A percentile compares a stretch with the other conserved stretches of the same genome.
Evolutionary conservation across 1,284 basidiomycete species (phyloP).

Genomic region (Abortiporus biennis): DNA sequence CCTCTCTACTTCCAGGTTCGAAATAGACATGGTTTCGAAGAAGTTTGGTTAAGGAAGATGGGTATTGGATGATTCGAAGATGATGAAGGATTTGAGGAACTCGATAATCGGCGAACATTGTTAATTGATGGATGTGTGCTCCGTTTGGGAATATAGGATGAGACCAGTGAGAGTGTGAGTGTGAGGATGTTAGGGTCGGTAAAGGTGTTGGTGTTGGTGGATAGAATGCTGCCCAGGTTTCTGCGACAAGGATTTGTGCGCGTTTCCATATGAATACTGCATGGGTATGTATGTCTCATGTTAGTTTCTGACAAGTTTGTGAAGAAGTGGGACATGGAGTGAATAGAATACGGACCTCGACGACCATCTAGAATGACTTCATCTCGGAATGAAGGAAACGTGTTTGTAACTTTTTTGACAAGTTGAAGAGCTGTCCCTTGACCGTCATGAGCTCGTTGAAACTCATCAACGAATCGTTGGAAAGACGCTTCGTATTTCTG

Average conservation of each 20-base stretch:
- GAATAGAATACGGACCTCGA: constrained; percentile 38
- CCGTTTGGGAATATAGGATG: constrained; percentile 72
- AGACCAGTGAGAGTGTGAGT: no score
- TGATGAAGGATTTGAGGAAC: constrained; percentile 83
- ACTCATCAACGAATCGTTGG: constrained; percentile 55
- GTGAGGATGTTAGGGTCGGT: no score
- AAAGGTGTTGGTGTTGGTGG: constrained; percentile 34
- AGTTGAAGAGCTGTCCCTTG: constrained; percentile 65
- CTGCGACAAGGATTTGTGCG: constrained; percentile 79
- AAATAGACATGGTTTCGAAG: constrained; percentile 40
- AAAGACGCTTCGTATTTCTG: constrained; percentile 71
- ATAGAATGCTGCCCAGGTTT: constrained; percentile 79
- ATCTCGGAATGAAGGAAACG: constrained; percentile 74
- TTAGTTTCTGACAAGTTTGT: constrained; percentile 5
- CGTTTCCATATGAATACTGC: constrained; percentile 79
- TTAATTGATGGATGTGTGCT: constrained; percentile 56
- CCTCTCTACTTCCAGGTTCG: constrained; percentile 53
- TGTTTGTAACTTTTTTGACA: constrained; percentile 61
- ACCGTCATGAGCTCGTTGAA: constrained; percentile 42
- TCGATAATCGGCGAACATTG: constrained; percentile 87
- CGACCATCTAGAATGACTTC: constrained; percentile 50
- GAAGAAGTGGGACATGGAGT: constrained; percentile 2
- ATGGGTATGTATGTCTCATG: neutral
- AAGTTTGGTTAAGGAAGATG: constrained; percentile 42
- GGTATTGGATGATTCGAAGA: constrained; percentile 65